These are phyloP conservation scores for Coemansia sp. DNA, from an alignment of 192 early-diverging fungal species.

Conservation along the genomic window DNA sequence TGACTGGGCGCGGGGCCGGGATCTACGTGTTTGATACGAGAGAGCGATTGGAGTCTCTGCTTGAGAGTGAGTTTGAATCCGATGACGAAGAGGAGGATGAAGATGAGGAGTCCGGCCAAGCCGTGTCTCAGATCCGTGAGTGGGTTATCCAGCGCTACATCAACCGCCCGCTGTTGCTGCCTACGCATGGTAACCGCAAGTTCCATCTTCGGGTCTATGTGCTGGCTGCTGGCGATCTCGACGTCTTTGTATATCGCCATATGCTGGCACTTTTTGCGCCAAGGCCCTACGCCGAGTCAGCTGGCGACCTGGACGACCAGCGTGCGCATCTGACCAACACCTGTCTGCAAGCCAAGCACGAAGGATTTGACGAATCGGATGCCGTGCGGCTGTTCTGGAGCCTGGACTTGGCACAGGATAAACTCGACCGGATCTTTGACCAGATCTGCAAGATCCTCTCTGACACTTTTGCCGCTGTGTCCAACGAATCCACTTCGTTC, in stretches of 20 bases:
- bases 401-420: constrained; percentile 37
- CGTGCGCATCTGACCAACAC: constrained; percentile 66
- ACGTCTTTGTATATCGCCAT: constrained; percentile 61
- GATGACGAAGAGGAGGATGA: constrained; percentile 44
- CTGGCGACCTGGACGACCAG: constrained; percentile 48
- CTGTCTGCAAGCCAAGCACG: constrained; percentile 58
- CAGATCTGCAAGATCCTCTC: constrained; percentile 58
- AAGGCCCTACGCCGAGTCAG: constrained; percentile 45
- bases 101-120: constrained; percentile 27
- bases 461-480: constrained; percentile 61
- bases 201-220: constrained; percentile 69
- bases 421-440: constrained; percentile 53
- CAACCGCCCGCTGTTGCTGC: constrained; percentile 55
- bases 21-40: constrained; percentile 64
- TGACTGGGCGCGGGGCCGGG: constrained; percentile 64
- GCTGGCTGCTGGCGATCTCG: constrained; percentile 58
- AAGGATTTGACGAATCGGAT: constrained; percentile 54
- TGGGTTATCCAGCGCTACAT: constrained; percentile 72
- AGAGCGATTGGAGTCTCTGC: constrained; percentile 49
- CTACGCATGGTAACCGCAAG: constrained; percentile 51
- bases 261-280: constrained; percentile 68
- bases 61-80: constrained; percentile 45
- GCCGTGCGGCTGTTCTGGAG: constrained; percentile 62
- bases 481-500: constrained; percentile 62
- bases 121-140: constrained; percentile 61